Conservation (phyloP, 192 early-diverging fungal genomes). For the Gryganskiella cystojenkinii region DNA sequence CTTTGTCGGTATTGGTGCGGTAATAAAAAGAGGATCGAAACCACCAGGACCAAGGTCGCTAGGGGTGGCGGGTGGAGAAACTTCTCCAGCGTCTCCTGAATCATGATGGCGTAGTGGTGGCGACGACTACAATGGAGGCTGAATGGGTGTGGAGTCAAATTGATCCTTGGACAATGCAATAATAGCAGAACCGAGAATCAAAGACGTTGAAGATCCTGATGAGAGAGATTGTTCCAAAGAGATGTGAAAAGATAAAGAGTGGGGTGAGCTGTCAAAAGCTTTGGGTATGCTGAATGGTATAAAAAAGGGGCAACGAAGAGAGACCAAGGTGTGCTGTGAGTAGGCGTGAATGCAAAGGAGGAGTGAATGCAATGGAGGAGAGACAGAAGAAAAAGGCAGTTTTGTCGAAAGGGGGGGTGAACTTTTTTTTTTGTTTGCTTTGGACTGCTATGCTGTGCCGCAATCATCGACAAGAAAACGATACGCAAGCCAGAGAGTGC, state of each 20-base stretch:
- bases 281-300: too few relatives aligned
- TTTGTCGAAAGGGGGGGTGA: background rate
- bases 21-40: conserved; percentile 26
- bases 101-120: conserved; percentile 9
- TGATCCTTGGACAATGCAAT: too few relatives aligned
- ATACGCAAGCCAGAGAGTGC: too few relatives aligned
- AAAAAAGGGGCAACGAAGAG: too few relatives aligned
- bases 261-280: too few relatives aligned
- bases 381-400: background rate
- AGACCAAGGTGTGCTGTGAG: background rate
- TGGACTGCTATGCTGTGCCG: background rate
- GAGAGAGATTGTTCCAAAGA: too few relatives aligned
- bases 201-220: too few relatives aligned
- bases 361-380: too few relatives aligned
- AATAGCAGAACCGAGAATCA: too few relatives aligned
- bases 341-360: background rate
- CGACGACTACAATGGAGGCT: background rate
- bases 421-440: too few relatives aligned
- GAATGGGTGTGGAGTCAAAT: background rate
- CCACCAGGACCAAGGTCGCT: conserved; percentile 23
- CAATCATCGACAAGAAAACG: background rate
- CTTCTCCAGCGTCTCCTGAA: conserved; percentile 41
- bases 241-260: too few relatives aligned
- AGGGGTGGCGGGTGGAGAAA: conserved; percentile 45
- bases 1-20: conserved; percentile 24